A percentile compares a stretch with the other conserved stretches of the same genome.
phyloP scores from a whole-genome alignment of 345 rosid species.

The Geranium rotundifolium region DNA sequence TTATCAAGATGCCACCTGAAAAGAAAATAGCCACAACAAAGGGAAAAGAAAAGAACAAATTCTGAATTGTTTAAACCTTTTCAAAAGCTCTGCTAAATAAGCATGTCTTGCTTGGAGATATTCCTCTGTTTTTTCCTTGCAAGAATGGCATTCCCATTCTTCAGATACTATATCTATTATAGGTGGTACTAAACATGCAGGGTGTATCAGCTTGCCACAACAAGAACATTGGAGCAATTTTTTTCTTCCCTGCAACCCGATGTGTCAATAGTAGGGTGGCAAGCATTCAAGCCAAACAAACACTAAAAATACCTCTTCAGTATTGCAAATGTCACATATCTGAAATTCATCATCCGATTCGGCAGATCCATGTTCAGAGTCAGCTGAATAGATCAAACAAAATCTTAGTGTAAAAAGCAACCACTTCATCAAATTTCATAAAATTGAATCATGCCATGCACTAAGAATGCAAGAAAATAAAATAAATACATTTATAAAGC shows the following conservation, averaged over 20 bases:
- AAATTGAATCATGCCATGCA: neutral
- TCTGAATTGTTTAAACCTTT: constrained; percentile 36
- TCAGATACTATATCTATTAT: constrained; percentile 50
- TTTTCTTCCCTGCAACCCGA: constrained; percentile 61
- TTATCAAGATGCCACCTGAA: neutral
- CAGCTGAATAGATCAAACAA: constrained; percentile 45
- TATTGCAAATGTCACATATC: constrained; percentile 84
- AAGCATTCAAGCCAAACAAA: constrained; percentile 8
- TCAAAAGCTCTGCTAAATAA: constrained; percentile 54
- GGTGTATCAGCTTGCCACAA: constrained; percentile 82
- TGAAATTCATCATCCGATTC: constrained; percentile 99
- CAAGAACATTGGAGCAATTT: constrained; percentile 87
- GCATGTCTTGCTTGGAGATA: constrained; percentile 59
- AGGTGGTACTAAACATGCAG: constrained; percentile 84
- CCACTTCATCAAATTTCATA: neutral
- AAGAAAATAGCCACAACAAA: neutral
- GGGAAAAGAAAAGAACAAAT: constrained; percentile 8
- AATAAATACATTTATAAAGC: neutral
- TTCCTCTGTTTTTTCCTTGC: constrained; percentile 96
- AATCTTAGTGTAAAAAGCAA: neutral
- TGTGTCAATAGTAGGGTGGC: neutral
- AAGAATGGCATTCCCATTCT: constrained; percentile 87
- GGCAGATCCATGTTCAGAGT: constrained; percentile 60
- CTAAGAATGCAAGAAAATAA: neutral
- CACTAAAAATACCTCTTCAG: constrained; percentile 56